phyloP scores from a whole-genome alignment of 495 filamentous ascomycete genomes.

The Aspergillus indologenus region DNA sequence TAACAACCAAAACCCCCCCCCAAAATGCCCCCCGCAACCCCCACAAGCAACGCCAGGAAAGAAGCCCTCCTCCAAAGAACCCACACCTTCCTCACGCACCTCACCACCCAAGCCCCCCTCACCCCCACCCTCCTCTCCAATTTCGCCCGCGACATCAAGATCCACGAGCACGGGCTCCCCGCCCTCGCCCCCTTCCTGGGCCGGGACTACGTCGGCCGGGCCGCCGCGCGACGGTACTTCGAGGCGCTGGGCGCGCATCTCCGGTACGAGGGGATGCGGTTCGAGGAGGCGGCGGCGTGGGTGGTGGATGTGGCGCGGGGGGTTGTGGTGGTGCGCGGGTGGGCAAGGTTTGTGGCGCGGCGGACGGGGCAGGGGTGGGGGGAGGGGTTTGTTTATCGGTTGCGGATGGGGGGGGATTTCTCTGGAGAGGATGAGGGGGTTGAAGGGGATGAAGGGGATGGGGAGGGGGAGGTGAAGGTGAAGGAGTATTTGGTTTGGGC shows the following conservation, averaged over 20 bases:
- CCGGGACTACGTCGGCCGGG: slow-evolving; percentile 47
- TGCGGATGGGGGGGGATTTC: slow-evolving; percentile 40
- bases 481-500: slow-evolving; percentile 59
- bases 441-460: slow-evolving; percentile 34
- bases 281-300: slow-evolving; percentile 45
- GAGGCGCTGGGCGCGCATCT: slow-evolving; percentile 37
- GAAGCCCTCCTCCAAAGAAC: slow-evolving; percentile 24
- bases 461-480: slow-evolving; percentile 36
- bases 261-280: slow-evolving; percentile 46
- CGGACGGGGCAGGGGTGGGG: slow-evolving; percentile 53
- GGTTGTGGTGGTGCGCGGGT: slow-evolving; percentile 49
- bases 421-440: slow-evolving; percentile 20
- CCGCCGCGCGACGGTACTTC: slow-evolving; percentile 51
- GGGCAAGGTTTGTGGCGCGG: slow-evolving; percentile 49
- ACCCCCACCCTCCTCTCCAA: slow-evolving; percentile 26
- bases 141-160: slow-evolving; percentile 28
- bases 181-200: slow-evolving; percentile 61
- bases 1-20: not conserved
- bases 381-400: slow-evolving; percentile 56
- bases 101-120: slow-evolving; percentile 45
- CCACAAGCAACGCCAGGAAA: not conserved
- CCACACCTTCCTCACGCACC: slow-evolving; percentile 31
- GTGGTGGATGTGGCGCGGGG: slow-evolving; percentile 44
- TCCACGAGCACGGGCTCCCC: slow-evolving; percentile 58
- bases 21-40: not conserved